Evolutionary conservation across 768 basidiomycete genomes (phyloP).

Genomic region (Rhizopogon roseolus): DNA sequence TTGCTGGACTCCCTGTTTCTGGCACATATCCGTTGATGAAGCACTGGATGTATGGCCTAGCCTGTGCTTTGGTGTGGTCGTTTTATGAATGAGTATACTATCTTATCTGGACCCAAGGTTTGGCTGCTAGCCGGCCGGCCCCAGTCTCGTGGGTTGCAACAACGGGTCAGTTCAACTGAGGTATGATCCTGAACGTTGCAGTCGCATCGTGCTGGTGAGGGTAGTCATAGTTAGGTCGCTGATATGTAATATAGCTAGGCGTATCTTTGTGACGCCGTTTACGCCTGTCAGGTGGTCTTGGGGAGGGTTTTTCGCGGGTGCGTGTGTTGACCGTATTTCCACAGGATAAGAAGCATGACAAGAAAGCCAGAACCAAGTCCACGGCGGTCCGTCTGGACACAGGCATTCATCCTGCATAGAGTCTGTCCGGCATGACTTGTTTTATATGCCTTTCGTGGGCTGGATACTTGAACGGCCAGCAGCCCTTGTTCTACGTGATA

Average conservation of each 20-base stretch:
- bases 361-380: too few relatives aligned
- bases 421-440: too few relatives aligned
- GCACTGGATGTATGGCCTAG: constrained; percentile 19
- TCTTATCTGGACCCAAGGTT: not conserved
- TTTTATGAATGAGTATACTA: not conserved
- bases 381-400: too few relatives aligned
- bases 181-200: not conserved
- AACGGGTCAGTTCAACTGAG: not conserved
- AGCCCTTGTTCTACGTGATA: not conserved
- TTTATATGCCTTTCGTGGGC: too few relatives aligned
- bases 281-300: not conserved
- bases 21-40: constrained; percentile 8
- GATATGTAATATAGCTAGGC: too few relatives aligned
- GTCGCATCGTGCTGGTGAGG: not conserved
- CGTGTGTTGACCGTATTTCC: not conserved
- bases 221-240: not conserved
- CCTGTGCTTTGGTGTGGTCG: constrained; percentile 16
- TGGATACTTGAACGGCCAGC: not conserved
- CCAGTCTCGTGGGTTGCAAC: not conserved
- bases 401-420: too few relatives aligned
- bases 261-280: not conserved
- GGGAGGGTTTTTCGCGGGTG: not conserved
- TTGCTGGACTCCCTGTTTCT: constrained; percentile 9
- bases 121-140: too few relatives aligned
- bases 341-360: too few relatives aligned